Evolutionary conservation across 1,284 basidiomycete genomes (phyloP).

Genomic region (Spongiforma sp.): DNA sequence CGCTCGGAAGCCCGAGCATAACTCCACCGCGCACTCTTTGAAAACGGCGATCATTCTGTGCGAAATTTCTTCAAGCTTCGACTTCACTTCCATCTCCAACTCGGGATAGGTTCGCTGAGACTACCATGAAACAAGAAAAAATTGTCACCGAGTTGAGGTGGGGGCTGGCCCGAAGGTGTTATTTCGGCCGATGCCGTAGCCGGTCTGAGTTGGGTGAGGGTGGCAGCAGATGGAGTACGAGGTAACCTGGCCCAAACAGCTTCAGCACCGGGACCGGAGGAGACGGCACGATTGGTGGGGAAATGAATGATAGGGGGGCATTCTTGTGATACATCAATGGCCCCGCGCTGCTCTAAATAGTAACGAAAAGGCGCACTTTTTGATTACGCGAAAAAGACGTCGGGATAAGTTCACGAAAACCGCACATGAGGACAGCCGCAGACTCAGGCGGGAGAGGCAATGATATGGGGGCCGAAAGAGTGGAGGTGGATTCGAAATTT

Average conservation of each 20-base stretch:
- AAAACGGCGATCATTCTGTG: no score
- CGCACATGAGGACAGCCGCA: slow-evolving; percentile 28
- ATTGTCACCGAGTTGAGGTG: slow-evolving; percentile 39
- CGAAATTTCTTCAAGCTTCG: no score
- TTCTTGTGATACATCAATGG: not conserved
- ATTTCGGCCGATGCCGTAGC: slow-evolving; percentile 43
- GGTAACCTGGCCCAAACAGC: slow-evolving; percentile 29
- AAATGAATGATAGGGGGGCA: slow-evolving; percentile 13
- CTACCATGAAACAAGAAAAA: no score
- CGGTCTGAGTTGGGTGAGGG: slow-evolving; percentile 38
- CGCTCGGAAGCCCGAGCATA: no score
- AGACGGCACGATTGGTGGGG: slow-evolving; percentile 22
- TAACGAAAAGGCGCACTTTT: slow-evolving; percentile 17
- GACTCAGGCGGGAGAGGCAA: slow-evolving; percentile 31
- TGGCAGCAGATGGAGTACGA: slow-evolving; percentile 32
- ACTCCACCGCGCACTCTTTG: no score
- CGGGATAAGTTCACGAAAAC: slow-evolving; percentile 19
- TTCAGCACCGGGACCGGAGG: slow-evolving; percentile 19
- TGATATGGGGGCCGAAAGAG: slow-evolving; percentile 57
- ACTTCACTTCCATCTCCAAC: no score
- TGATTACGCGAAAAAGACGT: slow-evolving; percentile 20
- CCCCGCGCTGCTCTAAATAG: no score
- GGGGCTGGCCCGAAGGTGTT: slow-evolving; percentile 10
- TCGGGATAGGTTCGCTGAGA: no score
- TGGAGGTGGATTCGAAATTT: slow-evolving; percentile 46